These are phyloP conservation scores for Talaromyces verruculosus DNA, from an alignment of 2,329 filamentous ascomycete genomes.

Conservation along the genomic window DNA sequence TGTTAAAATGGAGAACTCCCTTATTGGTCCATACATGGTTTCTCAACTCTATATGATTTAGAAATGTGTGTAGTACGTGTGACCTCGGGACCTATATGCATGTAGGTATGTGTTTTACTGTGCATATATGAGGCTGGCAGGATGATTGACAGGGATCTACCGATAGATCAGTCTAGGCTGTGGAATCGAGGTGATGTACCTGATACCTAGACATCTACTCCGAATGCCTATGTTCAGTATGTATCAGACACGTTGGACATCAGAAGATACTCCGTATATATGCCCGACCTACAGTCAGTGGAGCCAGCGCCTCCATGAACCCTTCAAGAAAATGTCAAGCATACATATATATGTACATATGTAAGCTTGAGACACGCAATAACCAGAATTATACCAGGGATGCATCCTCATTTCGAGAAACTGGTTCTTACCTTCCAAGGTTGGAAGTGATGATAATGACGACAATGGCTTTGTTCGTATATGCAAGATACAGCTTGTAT, in stretches of 20 bases:
- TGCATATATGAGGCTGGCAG: neutral
- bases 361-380: neutral
- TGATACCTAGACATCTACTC: neutral
- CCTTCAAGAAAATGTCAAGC: neutral
- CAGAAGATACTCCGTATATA: neutral
- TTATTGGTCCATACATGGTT: neutral
- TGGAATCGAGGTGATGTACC: neutral
- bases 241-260: neutral
- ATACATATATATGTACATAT: neutral
- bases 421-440: neutral
- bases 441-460: neutral
- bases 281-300: neutral
- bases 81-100: neutral
- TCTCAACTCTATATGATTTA: neutral
- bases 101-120: neutral
- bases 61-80: neutral
- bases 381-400: neutral
- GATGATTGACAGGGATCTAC: neutral
- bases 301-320: neutral
- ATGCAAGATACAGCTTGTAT: neutral
- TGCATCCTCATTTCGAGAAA: neutral
- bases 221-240: neutral
- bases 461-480: slow-evolving; percentile 4
- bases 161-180: neutral
- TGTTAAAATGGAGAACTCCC: too few relatives aligned